These are phyloP conservation scores for Tuber brumale DNA, from an alignment of 495 filamentous ascomycete species.

Conservation along the genomic window DNA sequence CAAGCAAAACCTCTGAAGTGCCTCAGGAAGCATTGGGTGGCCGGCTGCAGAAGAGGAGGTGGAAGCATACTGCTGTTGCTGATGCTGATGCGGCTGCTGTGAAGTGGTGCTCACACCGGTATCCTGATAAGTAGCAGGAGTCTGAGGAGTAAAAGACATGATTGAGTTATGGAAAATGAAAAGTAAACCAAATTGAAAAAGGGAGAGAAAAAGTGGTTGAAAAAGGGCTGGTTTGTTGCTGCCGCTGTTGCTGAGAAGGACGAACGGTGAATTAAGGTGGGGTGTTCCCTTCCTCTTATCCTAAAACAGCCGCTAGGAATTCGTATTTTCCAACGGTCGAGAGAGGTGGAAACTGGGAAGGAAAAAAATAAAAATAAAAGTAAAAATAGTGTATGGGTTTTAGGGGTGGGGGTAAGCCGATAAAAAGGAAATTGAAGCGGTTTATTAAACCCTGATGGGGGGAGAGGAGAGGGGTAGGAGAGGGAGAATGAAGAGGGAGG, in stretches of 20 bases:
- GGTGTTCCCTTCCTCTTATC: neutral
- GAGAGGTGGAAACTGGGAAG: neutral
- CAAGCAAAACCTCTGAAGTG: conserved; percentile 50
- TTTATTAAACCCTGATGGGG: conserved; percentile 25
- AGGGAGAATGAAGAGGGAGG: neutral
- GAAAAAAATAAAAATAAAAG: neutral
- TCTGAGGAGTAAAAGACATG: conserved; percentile 17
- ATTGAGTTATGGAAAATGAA: neutral
- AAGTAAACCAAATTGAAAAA: neutral
- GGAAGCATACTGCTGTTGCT: neutral
- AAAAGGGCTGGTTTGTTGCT: neutral
- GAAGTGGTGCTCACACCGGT: conserved; percentile 1
- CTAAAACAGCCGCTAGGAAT: neutral
- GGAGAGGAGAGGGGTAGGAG: neutral
- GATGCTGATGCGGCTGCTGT: neutral
- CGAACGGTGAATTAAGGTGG: neutral
- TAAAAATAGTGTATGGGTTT: neutral
- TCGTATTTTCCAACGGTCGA: neutral
- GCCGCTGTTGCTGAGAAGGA: neutral
- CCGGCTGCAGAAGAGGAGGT: conserved; percentile 12
- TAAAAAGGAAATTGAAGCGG: conserved; percentile 24
- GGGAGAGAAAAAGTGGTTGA: neutral
- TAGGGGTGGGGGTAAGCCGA: conserved; percentile 16
- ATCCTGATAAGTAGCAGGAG: conserved; percentile 11
- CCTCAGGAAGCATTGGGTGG: conserved; percentile 27